phyloP scores from a whole-genome alignment of 257 asterid species.

The Przewalskia tangutica region DNA sequence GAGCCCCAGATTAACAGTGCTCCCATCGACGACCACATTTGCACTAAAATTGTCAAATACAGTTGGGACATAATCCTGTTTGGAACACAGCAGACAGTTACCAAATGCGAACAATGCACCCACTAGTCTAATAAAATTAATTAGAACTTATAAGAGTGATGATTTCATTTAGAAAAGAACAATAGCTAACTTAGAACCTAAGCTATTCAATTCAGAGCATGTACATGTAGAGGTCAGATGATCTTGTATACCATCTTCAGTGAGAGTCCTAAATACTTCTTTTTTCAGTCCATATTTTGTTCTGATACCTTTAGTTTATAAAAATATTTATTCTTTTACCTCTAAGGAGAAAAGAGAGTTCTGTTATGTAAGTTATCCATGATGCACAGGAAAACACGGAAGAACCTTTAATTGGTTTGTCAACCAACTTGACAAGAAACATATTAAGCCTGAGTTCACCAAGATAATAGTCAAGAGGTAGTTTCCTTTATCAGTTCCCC shows the following conservation, averaged over 20 bases:
- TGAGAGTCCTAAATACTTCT: background rate
- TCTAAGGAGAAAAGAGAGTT: background rate
- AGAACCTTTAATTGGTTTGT: background rate
- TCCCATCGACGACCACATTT: slow-evolving; percentile 78
- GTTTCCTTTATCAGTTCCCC: background rate
- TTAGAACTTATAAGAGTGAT: background rate
- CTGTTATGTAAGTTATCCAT: background rate
- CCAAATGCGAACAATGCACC: background rate
- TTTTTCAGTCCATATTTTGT: background rate
- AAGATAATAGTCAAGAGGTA: background rate
- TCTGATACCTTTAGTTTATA: background rate
- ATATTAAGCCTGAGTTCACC: background rate
- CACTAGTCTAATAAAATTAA: background rate
- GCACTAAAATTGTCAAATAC: slow-evolving; percentile 94
- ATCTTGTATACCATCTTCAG: background rate
- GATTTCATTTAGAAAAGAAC: background rate
- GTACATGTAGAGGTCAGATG: background rate
- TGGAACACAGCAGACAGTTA: background rate
- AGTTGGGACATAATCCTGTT: slow-evolving; percentile 89
- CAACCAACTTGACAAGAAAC: background rate
- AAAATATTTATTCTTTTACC: background rate
- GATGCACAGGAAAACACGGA: background rate
- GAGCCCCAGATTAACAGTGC: slow-evolving; percentile 73
- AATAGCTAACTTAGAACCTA: background rate
- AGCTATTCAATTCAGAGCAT: background rate